These are phyloP conservation scores for Saccharomycopsis javanensis DNA, from an alignment of 805 yeast species.

Conservation along the genomic window DNA sequence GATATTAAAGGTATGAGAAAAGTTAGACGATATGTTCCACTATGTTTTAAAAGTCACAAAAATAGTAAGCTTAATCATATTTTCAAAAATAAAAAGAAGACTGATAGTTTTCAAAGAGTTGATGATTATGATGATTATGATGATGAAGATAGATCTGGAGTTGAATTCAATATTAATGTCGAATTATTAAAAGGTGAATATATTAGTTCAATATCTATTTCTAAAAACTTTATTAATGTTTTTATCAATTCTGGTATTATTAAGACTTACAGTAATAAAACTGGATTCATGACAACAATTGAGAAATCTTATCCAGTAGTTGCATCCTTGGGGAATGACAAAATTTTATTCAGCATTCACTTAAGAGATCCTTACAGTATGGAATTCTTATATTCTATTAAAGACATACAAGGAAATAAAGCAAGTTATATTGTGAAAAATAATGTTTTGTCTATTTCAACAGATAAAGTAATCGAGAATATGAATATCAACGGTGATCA, in stretches of 20 bases:
- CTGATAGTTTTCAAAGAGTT: background rate
- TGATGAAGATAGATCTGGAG: background rate
- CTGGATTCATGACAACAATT: slow-evolving; percentile 10
- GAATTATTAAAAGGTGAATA: slow-evolving; percentile 12
- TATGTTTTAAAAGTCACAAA: slow-evolving; percentile 3
- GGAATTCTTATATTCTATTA: slow-evolving; percentile 8
- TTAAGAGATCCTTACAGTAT: slow-evolving; percentile 6
- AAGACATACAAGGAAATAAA: background rate
- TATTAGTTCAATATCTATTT: slow-evolving; percentile 1
- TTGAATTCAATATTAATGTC: slow-evolving; percentile 3
- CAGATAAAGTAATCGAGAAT: background rate
- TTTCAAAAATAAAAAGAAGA: background rate
- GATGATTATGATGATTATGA: background rate
- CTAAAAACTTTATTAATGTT: slow-evolving; percentile 1
- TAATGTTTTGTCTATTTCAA: background rate
- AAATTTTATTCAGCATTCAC: slow-evolving; percentile 6
- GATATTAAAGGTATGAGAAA: slow-evolving; percentile 5
- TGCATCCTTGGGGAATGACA: slow-evolving; percentile 9
- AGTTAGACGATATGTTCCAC: slow-evolving; percentile 5
- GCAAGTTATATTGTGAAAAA: slow-evolving; percentile 1
- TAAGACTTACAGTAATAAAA: slow-evolving; percentile 3
- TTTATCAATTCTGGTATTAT: slow-evolving; percentile 8
- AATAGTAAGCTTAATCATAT: background rate
- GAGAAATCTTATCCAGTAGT: slow-evolving; percentile 13
- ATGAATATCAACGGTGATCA: background rate